Base-by-base conservation (phyloP, 495 filamentous ascomycete species). In the Tuber umbilicatum region DNA sequence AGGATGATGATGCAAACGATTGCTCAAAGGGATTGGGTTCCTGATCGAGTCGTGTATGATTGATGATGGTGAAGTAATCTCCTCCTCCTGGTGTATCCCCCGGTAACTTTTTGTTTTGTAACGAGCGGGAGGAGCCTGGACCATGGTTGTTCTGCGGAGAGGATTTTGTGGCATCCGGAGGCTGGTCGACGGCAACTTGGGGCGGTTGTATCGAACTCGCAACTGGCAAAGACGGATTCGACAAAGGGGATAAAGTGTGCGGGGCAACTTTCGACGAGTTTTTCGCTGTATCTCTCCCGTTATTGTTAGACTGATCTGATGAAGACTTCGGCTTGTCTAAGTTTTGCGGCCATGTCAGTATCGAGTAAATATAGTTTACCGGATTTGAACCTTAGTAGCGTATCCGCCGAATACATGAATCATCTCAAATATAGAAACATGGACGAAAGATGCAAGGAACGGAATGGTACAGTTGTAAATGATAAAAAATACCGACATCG, bases 1-100 rank as follows among this genome's bases (percentile, higher is more conserved):
- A 87, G 67, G n/a, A n/a, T n/a, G 90, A 87, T 73, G 88, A 89
- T 71, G 89, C 87, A 83, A 99, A 99, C 0, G 94, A 97, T 80
- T 93, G 90, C 83, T 99, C 95, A 82, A 99, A 99, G 10, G 94
- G 94, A 82, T 99, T 99, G 72, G 93, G 94, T 83, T 99, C 95
- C 73, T 82, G 81, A 50, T 82, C 81, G 40, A 82, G 74, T 40
- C 81, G 73, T 50, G 67, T 82, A n/a, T 76, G 80, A 35, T 71
- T 75, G 69, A 76, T 71, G 69, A 76, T 71, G 60, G 74, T 69
- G 45, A 82, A 82, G 69, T 82, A 82, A 47, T 82, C 81, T 45
- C 73, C 55, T 64, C 50, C 74, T 31, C 50, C 74, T 14, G 81
- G 81, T 47, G 77, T 82, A 72, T 81, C 77, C 70, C 69, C 73